Base-by-base conservation (phyloP, 192 early-diverging fungal genomes). In the Entomortierella chlamydospora region DNA sequence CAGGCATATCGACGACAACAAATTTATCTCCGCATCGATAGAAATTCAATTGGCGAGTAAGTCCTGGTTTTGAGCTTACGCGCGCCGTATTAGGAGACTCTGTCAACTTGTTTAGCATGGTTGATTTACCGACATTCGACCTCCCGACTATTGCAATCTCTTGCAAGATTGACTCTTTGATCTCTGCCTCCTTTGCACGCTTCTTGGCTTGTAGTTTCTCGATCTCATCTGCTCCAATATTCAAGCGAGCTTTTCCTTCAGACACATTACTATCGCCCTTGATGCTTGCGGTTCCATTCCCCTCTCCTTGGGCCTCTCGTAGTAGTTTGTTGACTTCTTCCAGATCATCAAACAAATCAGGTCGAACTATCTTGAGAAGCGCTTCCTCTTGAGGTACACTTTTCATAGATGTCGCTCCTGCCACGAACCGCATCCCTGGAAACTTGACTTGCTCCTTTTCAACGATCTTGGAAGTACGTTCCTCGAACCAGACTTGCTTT, bases 1-100 rank as follows among this genome's bases (percentile, higher is more conserved):
- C 93, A 9, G 93, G 93, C 93, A 94, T 93, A 69, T 94, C 93
- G 4, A 93, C 85, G 55, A 94, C 81, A 52, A 86, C 83, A 59
- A 93, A 89, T 56, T 88, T 84, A 13, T 79, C 79, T 18, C 84
- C 86, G 18, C 85, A 90, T 17, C 86, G 83, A 73, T 90, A 94
- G 83, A 93, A 94, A 82, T 94, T 94, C 62, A 94, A 71, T 84
- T 92, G 91, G 66, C 89, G 91, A n/a, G 93, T 94, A 23, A 93
- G 65, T 28, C 93, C 93, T 8, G 93, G 93, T 64, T 89, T 90
- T 65, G 89, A 87, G 5, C 91, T 92, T 10, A 88, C 87, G 22
- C 92, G 87, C 2, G 87, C 93, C 2, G 85, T 81, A 11, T 84
- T 76, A 31, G 66, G 74, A 2, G 90, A 87, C 25, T 87, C 87